A percentile compares a stretch with the other conserved stretches of the same genome.
phyloP scores from a whole-genome alignment of 2,329 filamentous ascomycete species.

The Aureobasidium sp. region DNA sequence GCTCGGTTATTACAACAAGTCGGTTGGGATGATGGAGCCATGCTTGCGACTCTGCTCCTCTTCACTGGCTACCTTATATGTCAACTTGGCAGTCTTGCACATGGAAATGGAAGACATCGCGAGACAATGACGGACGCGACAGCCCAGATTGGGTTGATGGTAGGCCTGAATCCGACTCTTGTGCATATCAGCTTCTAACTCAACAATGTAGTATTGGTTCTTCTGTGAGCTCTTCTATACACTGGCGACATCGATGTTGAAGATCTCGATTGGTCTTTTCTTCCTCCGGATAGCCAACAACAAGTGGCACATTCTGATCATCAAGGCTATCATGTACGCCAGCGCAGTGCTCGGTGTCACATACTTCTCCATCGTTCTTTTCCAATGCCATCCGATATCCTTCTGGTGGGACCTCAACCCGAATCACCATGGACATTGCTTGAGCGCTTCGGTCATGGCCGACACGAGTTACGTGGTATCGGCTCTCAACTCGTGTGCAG shows the following conservation, averaged over 20 bases:
- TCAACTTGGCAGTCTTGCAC: conserved; percentile 33
- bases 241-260: conserved; percentile 41
- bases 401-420: conserved; percentile 45
- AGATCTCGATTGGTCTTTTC: conserved; percentile 47
- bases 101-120: conserved; percentile 35
- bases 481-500: conserved; percentile 31
- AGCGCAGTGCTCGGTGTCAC: conserved; percentile 40
- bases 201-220: conserved; percentile 42
- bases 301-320: conserved; percentile 38
- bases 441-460: conserved; percentile 14
- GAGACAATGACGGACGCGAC: conserved; percentile 28
- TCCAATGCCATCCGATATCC: conserved; percentile 49
- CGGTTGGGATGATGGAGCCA: conserved; percentile 37
- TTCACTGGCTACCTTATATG: conserved; percentile 36
- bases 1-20: conserved; percentile 31
- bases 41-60: conserved; percentile 32
- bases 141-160: conserved; percentile 20
- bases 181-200: not conserved
- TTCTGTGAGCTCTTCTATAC: conserved; percentile 51
- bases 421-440: conserved; percentile 33
- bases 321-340: conserved; percentile 40
- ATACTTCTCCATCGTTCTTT: conserved; percentile 46
- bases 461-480: conserved; percentile 16
- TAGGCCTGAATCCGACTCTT: not conserved
- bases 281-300: conserved; percentile 46